Evolutionary conservation across 2,329 filamentous ascomycete genomes (phyloP).

Genomic region (Talaromyces sp.): DNA sequence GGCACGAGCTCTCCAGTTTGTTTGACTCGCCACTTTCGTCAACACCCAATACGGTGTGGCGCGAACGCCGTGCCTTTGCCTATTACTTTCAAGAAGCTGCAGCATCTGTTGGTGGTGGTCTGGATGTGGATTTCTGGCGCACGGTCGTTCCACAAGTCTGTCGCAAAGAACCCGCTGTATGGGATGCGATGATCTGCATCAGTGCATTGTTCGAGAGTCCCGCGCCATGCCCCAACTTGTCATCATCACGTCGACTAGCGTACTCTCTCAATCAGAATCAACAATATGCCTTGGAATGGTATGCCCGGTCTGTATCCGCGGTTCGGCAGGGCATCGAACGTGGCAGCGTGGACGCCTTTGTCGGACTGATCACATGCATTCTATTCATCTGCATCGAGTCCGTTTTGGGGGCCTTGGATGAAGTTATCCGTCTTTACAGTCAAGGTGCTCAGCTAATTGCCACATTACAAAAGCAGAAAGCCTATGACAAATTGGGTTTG

Average conservation of each 20-base stretch:
- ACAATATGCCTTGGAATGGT: slow-evolving; percentile 34
- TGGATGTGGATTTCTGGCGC: slow-evolving; percentile 43
- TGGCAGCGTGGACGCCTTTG: slow-evolving; percentile 27
- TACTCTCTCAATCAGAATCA: slow-evolving; percentile 20
- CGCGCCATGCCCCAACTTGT: slow-evolving; percentile 17
- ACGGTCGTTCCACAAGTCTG: slow-evolving; percentile 39
- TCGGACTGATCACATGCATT: slow-evolving; percentile 36
- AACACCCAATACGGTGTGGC: slow-evolving; percentile 27
- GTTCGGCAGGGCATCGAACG: slow-evolving; percentile 29
- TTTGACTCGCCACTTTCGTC: slow-evolving; percentile 19
- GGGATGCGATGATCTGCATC: slow-evolving; percentile 43
- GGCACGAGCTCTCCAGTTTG: background rate
- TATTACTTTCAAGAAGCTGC: slow-evolving; percentile 41
- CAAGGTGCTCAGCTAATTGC: slow-evolving; percentile 34
- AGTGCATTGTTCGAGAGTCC: slow-evolving; percentile 38
- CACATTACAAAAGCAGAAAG: slow-evolving; percentile 18
- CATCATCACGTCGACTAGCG: background rate
- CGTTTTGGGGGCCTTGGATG: slow-evolving; percentile 28
- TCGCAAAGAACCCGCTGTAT: slow-evolving; percentile 39
- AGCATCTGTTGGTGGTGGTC: slow-evolving; percentile 32
- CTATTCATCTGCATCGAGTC: slow-evolving; percentile 40
- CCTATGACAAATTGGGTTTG: slow-evolving; percentile 13
- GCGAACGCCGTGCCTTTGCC: slow-evolving; percentile 42
- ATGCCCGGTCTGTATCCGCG: slow-evolving; percentile 33
- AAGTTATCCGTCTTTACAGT: slow-evolving; percentile 31